Percentiles rank a stretch among this genome's conserved stretches.
Evolutionary conservation across 108 stramenopile genomes (phyloP).

Genomic region (Pseudonitzschia multistriata): DNA sequence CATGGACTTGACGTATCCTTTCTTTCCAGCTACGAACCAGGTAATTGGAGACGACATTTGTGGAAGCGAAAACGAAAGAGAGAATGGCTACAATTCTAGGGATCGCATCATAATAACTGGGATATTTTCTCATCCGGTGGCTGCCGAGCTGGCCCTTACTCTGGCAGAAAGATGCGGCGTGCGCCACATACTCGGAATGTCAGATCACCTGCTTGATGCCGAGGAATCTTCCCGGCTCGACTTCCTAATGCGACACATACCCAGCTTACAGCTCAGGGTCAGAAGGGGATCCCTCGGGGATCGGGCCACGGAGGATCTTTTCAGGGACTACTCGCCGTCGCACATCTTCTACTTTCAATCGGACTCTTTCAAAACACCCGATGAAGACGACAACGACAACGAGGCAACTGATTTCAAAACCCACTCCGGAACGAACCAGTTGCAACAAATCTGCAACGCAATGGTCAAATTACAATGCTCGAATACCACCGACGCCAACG

Average conservation of each 20-base stretch:
- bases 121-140: slow-evolving; percentile 53
- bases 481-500: not conserved
- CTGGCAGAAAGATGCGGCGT: slow-evolving; percentile 55
- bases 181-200: slow-evolving; percentile 39
- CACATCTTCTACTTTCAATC: slow-evolving; percentile 35
- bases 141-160: slow-evolving; percentile 50
- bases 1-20: slow-evolving; percentile 3
- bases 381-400: not conserved
- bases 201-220: slow-evolving; percentile 12
- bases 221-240: slow-evolving; percentile 51
- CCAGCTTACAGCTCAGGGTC: slow-evolving; percentile 27
- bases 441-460: slow-evolving; percentile 43
- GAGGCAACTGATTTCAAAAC: not conserved
- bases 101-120: slow-evolving; percentile 50
- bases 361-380: slow-evolving; percentile 50
- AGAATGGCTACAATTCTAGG: not conserved
- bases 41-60: not conserved
- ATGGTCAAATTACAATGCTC: slow-evolving; percentile 12
- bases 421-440: slow-evolving; percentile 24
- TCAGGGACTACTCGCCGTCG: slow-evolving; percentile 39
- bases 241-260: slow-evolving; percentile 42
- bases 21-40: not conserved
- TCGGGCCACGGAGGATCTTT: slow-evolving; percentile 30
- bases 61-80: not conserved
- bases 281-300: slow-evolving; percentile 32